phyloP scores from a whole-genome alignment of 805 yeast species.

The Brettanomyces nanus region DNA sequence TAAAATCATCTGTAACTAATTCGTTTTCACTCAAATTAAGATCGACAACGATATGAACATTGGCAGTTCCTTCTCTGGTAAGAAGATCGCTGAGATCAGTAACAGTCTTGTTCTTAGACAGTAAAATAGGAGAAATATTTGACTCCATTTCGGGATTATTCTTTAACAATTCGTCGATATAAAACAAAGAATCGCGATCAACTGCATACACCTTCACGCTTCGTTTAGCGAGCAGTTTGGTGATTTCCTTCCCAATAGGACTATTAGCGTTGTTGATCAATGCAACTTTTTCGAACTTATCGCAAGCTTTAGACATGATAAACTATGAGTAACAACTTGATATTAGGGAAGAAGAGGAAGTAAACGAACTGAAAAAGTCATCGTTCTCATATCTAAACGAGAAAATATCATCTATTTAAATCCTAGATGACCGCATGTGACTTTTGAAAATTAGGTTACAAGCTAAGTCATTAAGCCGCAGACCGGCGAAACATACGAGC shows the following conservation, averaged over 20 bases:
- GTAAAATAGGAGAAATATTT: neutral
- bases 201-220: conserved; percentile 1
- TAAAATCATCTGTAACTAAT: conserved; percentile 1
- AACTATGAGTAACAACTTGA: too few species aligned
- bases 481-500: too few species aligned
- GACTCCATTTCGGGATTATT: conserved; percentile 2
- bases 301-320: too few species aligned
- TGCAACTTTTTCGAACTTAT: conserved; percentile 1
- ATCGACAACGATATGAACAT: conserved; percentile 1
- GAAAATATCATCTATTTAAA: too few species aligned
- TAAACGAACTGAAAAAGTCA: too few species aligned
- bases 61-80: neutral
- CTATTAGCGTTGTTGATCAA: conserved; percentile 2
- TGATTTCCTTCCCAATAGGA: neutral
- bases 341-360: too few species aligned
- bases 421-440: too few species aligned
- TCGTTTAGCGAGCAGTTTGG: neutral
- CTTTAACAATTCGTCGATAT: neutral
- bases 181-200: neutral
- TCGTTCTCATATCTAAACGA: too few species aligned
- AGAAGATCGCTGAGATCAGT: neutral
- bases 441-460: too few species aligned
- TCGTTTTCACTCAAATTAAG: neutral
- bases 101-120: neutral
- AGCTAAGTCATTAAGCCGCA: too few species aligned